A percentile compares a stretch with the other conserved stretches of the same genome.
Evolutionary conservation across 2,329 filamentous ascomycete genomes (phyloP).

Genomic region (Elsinoe australis): DNA sequence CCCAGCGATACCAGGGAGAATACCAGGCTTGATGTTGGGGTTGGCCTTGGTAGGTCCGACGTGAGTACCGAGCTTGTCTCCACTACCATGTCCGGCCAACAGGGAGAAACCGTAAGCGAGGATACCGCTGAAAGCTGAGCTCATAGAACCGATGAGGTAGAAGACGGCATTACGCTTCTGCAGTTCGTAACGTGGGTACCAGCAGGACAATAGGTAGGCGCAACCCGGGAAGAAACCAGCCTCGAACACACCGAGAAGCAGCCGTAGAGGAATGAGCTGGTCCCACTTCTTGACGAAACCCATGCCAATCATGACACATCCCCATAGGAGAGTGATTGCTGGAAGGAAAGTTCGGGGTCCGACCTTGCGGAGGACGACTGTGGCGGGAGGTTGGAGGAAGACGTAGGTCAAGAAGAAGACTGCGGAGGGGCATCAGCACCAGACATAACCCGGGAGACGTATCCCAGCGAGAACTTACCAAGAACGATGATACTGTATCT

Average conservation of each 20-base stretch:
- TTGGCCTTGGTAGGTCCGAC: slow-evolving; percentile 28
- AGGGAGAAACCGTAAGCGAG: slow-evolving; percentile 31
- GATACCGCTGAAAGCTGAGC: slow-evolving; percentile 44
- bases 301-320: slow-evolving; percentile 54
- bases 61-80: slow-evolving; percentile 28
- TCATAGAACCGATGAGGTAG: slow-evolving; percentile 44
- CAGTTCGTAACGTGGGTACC: slow-evolving; percentile 29
- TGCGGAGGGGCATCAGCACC: slow-evolving; percentile 37
- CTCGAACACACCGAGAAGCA: slow-evolving; percentile 55
- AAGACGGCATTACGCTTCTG: slow-evolving; percentile 39
- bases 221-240: slow-evolving; percentile 35
- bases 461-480: slow-evolving; percentile 8
- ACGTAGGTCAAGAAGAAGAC: slow-evolving; percentile 67
- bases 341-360: slow-evolving; percentile 36
- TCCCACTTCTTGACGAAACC: slow-evolving; percentile 50
- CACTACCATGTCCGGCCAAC: slow-evolving; percentile 25
- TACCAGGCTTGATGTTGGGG: slow-evolving; percentile 22
- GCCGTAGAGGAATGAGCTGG: slow-evolving; percentile 46
- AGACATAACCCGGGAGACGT: background rate
- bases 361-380: slow-evolving; percentile 56
- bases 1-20: slow-evolving; percentile 28
- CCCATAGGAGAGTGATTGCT: slow-evolving; percentile 45
- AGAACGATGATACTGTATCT: slow-evolving; percentile 49
- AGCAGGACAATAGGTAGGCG: slow-evolving; percentile 24
- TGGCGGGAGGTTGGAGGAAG: slow-evolving; percentile 62